Conservation (phyloP, 108 stramenopile genomes). For the Skeletonema costatum region DNA sequence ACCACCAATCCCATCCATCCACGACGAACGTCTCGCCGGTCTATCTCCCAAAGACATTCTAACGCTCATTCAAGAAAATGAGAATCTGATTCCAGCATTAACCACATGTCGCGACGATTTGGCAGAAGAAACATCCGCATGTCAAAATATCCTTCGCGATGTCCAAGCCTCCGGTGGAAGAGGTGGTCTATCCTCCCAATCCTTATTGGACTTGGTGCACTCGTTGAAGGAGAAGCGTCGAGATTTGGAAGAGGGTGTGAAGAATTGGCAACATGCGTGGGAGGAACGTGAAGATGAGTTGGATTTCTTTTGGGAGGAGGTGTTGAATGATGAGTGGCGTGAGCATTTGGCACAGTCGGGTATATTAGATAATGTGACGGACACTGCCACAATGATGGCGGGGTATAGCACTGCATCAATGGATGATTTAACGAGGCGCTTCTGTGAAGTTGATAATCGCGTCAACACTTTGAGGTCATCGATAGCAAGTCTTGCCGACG, state of each 20-base stretch:
- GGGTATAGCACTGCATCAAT: background rate
- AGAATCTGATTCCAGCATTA: slow-evolving; percentile 43
- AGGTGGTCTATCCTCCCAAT: slow-evolving; percentile 57
- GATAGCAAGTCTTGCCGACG: slow-evolving; percentile 79
- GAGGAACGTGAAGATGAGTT: slow-evolving; percentile 70
- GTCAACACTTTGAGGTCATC: slow-evolving; percentile 62
- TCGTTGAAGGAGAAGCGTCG: slow-evolving; percentile 56
- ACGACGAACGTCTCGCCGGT: slow-evolving; percentile 28
- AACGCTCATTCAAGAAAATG: slow-evolving; percentile 27
- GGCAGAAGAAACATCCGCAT: slow-evolving; percentile 74
- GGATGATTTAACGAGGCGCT: slow-evolving; percentile 16
- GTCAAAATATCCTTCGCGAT: slow-evolving; percentile 61
- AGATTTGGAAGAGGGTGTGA: slow-evolving; percentile 40
- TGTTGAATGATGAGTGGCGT: slow-evolving; percentile 32
- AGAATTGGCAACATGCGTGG: slow-evolving; percentile 45
- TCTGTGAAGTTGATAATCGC: slow-evolving; percentile 31
- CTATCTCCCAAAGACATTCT: slow-evolving; percentile 23
- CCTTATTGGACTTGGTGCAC: slow-evolving; percentile 74
- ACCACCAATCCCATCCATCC: background rate
- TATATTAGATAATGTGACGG: slow-evolving; percentile 21
- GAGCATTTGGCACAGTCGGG: slow-evolving; percentile 15
- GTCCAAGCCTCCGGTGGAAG: slow-evolving; percentile 21
- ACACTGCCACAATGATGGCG: background rate
- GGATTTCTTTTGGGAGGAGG: slow-evolving; percentile 49
- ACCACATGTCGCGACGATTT: slow-evolving; percentile 76